Base-by-base conservation (phyloP, 1,284 basidiomycete genomes). In the Naganishia liquefaciens region DNA sequence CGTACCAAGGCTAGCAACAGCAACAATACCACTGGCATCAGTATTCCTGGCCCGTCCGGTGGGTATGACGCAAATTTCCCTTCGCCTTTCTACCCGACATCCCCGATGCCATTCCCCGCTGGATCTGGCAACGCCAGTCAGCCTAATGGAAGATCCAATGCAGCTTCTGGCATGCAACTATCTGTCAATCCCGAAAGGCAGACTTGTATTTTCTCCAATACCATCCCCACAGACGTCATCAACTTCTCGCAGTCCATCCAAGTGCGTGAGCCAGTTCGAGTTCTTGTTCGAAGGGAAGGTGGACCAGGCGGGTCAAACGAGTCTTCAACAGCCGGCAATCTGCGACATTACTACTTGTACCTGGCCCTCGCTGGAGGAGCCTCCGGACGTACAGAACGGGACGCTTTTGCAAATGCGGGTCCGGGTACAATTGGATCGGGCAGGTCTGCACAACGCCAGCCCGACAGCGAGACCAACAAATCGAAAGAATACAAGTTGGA, bases 401-500 rank as follows among this genome's bases (percentile, higher is more conserved):
- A 51, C 19, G 69, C 68, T 11, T 46, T 54, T 40, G 58, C 64
- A 21, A 42, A 30, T 37, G n/a, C 64, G 4, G 91, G 92, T 5
- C 83, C 90, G 37, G 92, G 92, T 11, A 93, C 93, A 55, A 93
- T 93, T 69, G 93, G 93, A 21, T 92, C 91, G 27, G 91, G 92
- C 15, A 82, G 92, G 60, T 84, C 86, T 4, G 69, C 73, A 0
- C 85, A 86, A 13, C 90, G 82, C 19, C 69, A 71, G 54, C 62
- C 67, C 21, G 77, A 72, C 76, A 88, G 90, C 15, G 92, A 94
- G 79, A 91, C 87, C 51, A 86, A 86, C 15, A 89, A 92, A 75
- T 93, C 93, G 42, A 85, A 91, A 68, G 94, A 97, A 79, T 98
- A 93, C 91, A 99, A 99, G 80, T 82, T 99, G 58, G 94, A 99